Conservation (phyloP, 2,329 filamentous ascomycete species). For the Phymatotrichopsis omnivora region DNA sequence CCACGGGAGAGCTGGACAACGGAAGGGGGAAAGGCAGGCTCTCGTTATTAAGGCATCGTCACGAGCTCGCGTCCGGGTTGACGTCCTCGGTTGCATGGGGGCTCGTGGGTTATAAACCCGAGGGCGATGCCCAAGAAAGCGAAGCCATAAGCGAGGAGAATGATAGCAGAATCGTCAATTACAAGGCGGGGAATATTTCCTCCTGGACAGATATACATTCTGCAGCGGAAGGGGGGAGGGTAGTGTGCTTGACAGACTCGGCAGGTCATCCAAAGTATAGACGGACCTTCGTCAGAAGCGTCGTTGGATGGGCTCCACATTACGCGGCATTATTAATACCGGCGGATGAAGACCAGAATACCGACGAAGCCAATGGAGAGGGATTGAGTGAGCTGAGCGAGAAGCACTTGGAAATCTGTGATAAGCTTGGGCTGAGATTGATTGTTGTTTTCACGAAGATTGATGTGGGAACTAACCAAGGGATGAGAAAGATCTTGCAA, state of each 20-base stretch:
- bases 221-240: slow-evolving; percentile 45
- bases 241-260: slow-evolving; percentile 85
- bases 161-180: slow-evolving; percentile 55
- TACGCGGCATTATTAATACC: slow-evolving; percentile 85
- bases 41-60: slow-evolving; percentile 79
- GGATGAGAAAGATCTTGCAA: slow-evolving; percentile 58
- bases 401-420: slow-evolving; percentile 66
- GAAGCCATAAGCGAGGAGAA: slow-evolving; percentile 11
- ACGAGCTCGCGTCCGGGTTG: slow-evolving; percentile 82
- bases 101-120: slow-evolving; percentile 66
- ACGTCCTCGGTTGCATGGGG: slow-evolving; percentile 95
- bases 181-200: slow-evolving; percentile 72
- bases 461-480: slow-evolving; percentile 67
- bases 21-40: slow-evolving; percentile 82
- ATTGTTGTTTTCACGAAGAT: slow-evolving; percentile 82
- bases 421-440: slow-evolving; percentile 68
- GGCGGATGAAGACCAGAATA: slow-evolving; percentile 56
- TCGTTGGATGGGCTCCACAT: slow-evolving; percentile 94
- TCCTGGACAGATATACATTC: slow-evolving; percentile 94
- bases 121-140: slow-evolving; percentile 6
- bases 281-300: slow-evolving; percentile 73
- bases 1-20: slow-evolving; percentile 81
- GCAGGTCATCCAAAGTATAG: slow-evolving; percentile 84
- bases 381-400: slow-evolving; percentile 43
- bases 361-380: slow-evolving; percentile 38